A percentile compares a stretch with the other conserved stretches of the same genome.
phyloP scores from a whole-genome alignment of 2,329 filamentous ascomycete species.

The Trichoderma citrinoviride region DNA sequence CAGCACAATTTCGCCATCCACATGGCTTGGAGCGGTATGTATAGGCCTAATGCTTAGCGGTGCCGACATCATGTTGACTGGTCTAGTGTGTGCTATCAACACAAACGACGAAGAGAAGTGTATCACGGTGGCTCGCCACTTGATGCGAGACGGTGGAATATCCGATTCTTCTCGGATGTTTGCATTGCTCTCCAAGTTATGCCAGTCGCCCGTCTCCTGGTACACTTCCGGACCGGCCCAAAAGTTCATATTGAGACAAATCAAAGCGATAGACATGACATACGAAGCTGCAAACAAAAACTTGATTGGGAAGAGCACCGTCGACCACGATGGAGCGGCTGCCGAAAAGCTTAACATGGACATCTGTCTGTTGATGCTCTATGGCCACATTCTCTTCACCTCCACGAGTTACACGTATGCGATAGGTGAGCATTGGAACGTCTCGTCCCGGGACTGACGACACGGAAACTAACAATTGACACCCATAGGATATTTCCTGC shows the following conservation, averaged over 20 bases:
- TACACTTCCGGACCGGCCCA: conserved; percentile 80
- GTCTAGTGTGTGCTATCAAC: conserved; percentile 74
- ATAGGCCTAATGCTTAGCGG: too few relatives aligned
- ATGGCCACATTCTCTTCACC: conserved; percentile 84
- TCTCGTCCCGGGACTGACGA: not conserved
- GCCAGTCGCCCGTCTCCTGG: conserved; percentile 68
- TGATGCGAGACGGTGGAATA: conserved; percentile 79
- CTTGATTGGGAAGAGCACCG: conserved; percentile 28
- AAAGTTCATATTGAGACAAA: conserved; percentile 87
- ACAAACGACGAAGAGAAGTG: conserved; percentile 77
- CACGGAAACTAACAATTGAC: conserved; percentile 1
- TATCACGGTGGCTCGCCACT: conserved; percentile 70
- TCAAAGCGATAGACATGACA: conserved; percentile 80
- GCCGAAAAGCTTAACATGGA: conserved; percentile 54
- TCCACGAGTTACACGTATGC: conserved; percentile 81
- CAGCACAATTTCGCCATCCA: conserved; percentile 70
- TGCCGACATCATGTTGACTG: conserved; percentile 17
- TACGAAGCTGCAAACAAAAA: conserved; percentile 40
- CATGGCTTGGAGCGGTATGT: conserved; percentile 69
- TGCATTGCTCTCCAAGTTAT: conserved; percentile 71
- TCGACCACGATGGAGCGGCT: not conserved
- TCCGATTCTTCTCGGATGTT: conserved; percentile 85
- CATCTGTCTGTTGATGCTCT: conserved; percentile 78
- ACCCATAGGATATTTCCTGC: conserved; percentile 74
- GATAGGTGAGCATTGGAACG: conserved; percentile 54